Evolutionary conservation across 192 early-diverging fungal genomes (phyloP).

Genomic region (Diversispora epigaea): DNA sequence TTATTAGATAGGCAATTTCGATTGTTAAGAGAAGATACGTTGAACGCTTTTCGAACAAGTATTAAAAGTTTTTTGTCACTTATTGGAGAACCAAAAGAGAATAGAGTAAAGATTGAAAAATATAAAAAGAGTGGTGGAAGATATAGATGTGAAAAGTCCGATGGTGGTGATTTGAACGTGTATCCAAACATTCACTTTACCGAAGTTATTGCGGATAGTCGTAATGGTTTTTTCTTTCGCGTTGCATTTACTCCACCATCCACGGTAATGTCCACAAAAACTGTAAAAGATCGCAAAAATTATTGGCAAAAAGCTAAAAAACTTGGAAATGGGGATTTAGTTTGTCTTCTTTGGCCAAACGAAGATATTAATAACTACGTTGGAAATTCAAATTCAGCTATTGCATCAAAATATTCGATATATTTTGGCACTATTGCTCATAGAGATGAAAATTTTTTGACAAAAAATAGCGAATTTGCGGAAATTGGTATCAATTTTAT

Average conservation of each 20-base stretch:
- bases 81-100: not conserved
- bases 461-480: conserved; percentile 14
- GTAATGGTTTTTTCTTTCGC: conserved; percentile 30
- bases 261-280: not conserved
- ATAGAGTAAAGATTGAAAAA: conserved; percentile 21
- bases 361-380: not conserved
- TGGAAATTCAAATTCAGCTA: not conserved
- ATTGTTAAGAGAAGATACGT: conserved; percentile 58
- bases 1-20: conserved; percentile 61
- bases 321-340: conserved; percentile 47
- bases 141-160: not conserved
- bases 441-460: conserved; percentile 36
- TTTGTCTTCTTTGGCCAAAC: conserved; percentile 42
- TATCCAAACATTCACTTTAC: conserved; percentile 41
- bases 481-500: conserved; percentile 38
- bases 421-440: conserved; percentile 42
- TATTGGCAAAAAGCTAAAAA: conserved; percentile 51
- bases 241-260: conserved; percentile 36
- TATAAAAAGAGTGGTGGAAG: conserved; percentile 36
- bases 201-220: conserved; percentile 34
- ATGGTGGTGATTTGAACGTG: conserved; percentile 40
- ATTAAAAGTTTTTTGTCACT: conserved; percentile 1
- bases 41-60: conserved; percentile 45
- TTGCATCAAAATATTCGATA: not conserved
- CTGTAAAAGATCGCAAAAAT: conserved; percentile 31